phyloP scores from a whole-genome alignment of 2,329 filamentous ascomycete species.

The Nothophaeocryptopus gaeumannii region DNA sequence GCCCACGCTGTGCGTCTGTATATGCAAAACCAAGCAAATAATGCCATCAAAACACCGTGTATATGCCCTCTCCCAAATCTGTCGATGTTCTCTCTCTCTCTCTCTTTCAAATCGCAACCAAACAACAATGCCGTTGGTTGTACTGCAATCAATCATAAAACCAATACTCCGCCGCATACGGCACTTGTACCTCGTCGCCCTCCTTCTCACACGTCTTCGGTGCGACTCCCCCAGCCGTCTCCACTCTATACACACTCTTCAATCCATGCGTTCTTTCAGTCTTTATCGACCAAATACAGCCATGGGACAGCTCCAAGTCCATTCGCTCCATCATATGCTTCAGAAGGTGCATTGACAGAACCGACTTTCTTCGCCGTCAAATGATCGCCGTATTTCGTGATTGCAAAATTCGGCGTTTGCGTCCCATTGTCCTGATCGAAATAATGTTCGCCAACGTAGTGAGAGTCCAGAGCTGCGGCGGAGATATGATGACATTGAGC shows the following conservation, averaged over 20 bases:
- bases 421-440: conserved; percentile 49
- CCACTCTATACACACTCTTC: conserved; percentile 47
- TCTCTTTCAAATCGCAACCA: no score
- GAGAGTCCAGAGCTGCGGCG: conserved; percentile 11
- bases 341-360: conserved; percentile 51
- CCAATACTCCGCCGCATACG: conserved; percentile 51
- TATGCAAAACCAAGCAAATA: no score
- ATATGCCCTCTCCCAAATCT: no score
- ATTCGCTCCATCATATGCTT: conserved; percentile 38
- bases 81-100: no score
- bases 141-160: conserved; percentile 40
- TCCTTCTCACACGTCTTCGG: conserved; percentile 39
- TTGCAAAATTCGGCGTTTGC: conserved; percentile 59
- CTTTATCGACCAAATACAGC: conserved; percentile 45
- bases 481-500: conserved; percentile 30
- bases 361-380: conserved; percentile 51
- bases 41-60: no score
- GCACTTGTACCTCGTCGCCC: conserved; percentile 36
- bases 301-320: conserved; percentile 44
- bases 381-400: conserved; percentile 45
- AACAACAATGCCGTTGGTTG: no score
- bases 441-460: conserved; percentile 61
- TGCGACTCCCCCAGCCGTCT: conserved; percentile 47
- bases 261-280: conserved; percentile 38
- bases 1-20: no score